Conservation (phyloP, 78 protist species). For the Guillardia theta region DNA sequence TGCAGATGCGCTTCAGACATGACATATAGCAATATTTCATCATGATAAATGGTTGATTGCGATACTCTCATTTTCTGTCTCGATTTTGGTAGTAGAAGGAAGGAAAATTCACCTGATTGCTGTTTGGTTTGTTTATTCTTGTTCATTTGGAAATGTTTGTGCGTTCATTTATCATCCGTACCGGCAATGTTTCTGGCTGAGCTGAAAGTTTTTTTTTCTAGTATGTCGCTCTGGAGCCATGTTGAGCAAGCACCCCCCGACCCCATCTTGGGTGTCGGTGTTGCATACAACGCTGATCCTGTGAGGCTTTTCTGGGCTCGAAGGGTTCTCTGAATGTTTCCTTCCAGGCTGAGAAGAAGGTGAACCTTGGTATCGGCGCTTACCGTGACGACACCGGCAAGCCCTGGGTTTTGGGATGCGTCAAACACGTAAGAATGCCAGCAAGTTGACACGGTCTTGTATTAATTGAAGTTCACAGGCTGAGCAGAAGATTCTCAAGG, state of each 20-base stretch:
- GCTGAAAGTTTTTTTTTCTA: too few relatives aligned
- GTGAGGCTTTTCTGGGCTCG: not conserved
- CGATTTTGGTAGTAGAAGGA: too few relatives aligned
- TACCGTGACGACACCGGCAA: constrained; percentile 88
- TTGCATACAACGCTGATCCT: constrained; percentile 50
- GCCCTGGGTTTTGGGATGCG: constrained; percentile 76
- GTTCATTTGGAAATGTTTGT: too few relatives aligned
- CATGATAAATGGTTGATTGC: too few relatives aligned
- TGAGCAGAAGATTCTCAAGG: not conserved
- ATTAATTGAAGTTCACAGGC: not conserved
- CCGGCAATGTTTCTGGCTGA: too few relatives aligned
- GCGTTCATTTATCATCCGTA: too few relatives aligned
- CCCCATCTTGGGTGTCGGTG: constrained; percentile 61
- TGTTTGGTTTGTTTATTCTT: too few relatives aligned
- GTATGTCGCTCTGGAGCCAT: not conserved
- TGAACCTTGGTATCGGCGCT: constrained; percentile 89
- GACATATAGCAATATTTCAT: too few relatives aligned
- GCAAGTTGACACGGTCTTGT: not conserved
- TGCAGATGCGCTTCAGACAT: too few relatives aligned
- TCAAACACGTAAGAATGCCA: not conserved
- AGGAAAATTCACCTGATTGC: too few relatives aligned
- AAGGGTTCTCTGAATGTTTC: not conserved
- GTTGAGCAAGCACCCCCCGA: constrained; percentile 56
- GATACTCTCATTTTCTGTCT: too few relatives aligned
- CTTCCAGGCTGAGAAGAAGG: constrained; percentile 37